Conservation (phyloP, 768 basidiomycete genomes). For the Trametes cingulata region DNA sequence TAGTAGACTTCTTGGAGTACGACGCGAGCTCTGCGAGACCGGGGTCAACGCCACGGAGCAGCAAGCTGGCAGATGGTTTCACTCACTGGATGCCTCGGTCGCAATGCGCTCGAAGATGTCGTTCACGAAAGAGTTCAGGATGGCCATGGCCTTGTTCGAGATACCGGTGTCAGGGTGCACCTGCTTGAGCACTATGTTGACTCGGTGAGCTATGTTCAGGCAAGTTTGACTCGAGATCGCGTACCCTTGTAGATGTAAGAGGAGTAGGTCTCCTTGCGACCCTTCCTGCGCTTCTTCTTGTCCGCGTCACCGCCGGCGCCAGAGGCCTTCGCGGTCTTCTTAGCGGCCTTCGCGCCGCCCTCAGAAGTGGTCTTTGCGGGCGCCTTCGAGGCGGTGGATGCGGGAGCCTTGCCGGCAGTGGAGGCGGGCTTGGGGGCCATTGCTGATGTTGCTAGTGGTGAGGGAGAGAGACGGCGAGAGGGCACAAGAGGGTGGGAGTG, state of each 20-base stretch:
- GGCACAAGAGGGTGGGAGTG: constrained; percentile 22
- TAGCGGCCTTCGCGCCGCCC: constrained; percentile 65
- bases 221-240: neutral
- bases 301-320: constrained; percentile 60
- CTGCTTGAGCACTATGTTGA: constrained; percentile 83
- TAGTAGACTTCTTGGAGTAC: constrained; percentile 98
- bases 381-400: constrained; percentile 68
- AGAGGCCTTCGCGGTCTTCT: constrained; percentile 69
- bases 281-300: constrained; percentile 88
- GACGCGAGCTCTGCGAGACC: constrained; percentile 78
- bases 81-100: constrained; percentile 84
- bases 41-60: neutral
- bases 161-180: constrained; percentile 99
- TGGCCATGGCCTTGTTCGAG: constrained; percentile 98
- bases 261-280: constrained; percentile 89
- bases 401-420: constrained; percentile 81
- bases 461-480: constrained; percentile 1
- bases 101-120: constrained; percentile 96
- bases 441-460: constrained; percentile 20
- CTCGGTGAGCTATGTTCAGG: neutral
- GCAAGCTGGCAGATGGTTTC: neutral
- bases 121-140: constrained; percentile 94
- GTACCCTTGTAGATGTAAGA: constrained; percentile 90
- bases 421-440: constrained; percentile 80
- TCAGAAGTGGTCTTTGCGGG: constrained; percentile 61